These are phyloP conservation scores for Themeda triandra DNA, from an alignment of 176 grass and related monocot species.

Conservation along the genomic window DNA sequence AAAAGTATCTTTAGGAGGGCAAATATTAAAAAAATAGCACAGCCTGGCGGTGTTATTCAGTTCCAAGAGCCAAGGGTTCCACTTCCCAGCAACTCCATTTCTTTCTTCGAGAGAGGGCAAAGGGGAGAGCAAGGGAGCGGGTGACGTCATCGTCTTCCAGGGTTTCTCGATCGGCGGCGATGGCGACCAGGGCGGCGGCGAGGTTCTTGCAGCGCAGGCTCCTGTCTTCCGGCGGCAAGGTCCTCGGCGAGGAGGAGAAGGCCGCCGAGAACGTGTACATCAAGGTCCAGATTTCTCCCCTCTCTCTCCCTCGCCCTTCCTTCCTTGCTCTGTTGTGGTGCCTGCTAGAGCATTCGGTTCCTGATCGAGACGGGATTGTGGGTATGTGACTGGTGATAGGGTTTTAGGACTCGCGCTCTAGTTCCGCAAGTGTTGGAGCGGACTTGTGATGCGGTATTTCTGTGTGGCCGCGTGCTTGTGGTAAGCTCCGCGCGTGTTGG, in stretches of 20 bases:
- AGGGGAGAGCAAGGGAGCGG: neutral
- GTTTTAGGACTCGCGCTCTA: neutral
- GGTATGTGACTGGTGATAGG: neutral
- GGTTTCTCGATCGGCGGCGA: conserved; percentile 34
- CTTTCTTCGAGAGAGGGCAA: neutral
- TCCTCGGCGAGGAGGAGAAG: conserved; percentile 91
- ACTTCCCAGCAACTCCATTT: neutral
- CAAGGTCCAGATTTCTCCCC: conserved; percentile 43
- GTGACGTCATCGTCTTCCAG: conserved; percentile 13
- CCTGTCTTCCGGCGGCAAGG: conserved; percentile 75
- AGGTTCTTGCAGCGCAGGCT: conserved; percentile 52
- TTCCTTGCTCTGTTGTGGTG: neutral
- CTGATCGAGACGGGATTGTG: neutral
- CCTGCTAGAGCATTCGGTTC: neutral
- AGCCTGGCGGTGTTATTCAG: neutral
- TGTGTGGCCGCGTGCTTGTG: neutral
- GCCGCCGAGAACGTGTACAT: conserved; percentile 81
- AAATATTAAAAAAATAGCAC: neutral
- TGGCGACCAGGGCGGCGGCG: conserved; percentile 39
- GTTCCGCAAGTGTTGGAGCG: neutral
- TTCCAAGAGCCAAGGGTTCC: neutral
- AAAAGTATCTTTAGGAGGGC: neutral
- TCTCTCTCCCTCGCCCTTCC: neutral
- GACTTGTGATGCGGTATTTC: neutral
- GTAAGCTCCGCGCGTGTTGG: neutral